A percentile compares a stretch with the other conserved stretches of the same genome.
These are phyloP conservation scores for Phalaenopsis aphrodite DNA, from an alignment of 106 monocot genomes.

Conservation along the genomic window DNA sequence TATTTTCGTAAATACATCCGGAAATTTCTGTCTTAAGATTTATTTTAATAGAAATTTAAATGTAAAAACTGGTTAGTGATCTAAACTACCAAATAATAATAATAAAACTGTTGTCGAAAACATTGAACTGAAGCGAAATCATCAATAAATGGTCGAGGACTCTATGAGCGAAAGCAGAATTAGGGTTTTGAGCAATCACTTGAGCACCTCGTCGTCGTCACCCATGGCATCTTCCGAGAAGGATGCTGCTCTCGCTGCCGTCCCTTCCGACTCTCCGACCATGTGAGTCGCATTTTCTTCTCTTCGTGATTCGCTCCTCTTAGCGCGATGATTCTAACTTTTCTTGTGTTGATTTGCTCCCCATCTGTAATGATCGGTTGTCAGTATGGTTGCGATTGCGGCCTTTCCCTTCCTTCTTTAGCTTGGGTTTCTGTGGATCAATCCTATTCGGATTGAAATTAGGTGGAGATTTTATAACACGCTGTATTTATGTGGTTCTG, in stretches of 20 bases:
- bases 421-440: neutral
- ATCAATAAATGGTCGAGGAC: neutral
- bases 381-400: neutral
- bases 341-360: neutral
- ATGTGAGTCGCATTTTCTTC: conserved; percentile 38
- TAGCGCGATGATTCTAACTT: neutral
- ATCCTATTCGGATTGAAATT: neutral
- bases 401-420: neutral
- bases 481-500: neutral
- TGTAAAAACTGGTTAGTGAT: too few species aligned
- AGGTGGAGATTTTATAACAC: neutral
- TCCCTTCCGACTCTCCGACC: conserved; percentile 54
- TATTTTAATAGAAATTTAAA: too few species aligned
- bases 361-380: neutral
- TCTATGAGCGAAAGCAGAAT: conserved; percentile 11
- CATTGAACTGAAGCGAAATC: too few species aligned
- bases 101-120: too few species aligned
- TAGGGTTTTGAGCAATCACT: conserved; percentile 32
- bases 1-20: too few species aligned
- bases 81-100: too few species aligned
- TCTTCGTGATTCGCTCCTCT: neutral
- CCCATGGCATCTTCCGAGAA: conserved; percentile 53
- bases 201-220: conserved; percentile 4
- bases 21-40: too few species aligned
- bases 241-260: conserved; percentile 54